Conservation (phyloP, 805 yeast genomes). For the Candida sithepensis region DNA sequence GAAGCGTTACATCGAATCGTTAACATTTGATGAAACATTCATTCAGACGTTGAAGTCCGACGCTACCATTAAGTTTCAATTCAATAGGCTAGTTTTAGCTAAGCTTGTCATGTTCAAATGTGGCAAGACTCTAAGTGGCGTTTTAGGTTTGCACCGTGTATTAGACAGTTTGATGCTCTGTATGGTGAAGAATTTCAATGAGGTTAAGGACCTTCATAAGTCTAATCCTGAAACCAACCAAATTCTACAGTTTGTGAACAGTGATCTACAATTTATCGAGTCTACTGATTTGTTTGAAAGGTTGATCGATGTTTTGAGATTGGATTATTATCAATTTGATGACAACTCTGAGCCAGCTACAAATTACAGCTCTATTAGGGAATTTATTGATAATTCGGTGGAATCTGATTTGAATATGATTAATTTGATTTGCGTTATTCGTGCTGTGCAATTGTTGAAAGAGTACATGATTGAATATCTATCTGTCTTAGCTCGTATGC, state of each 20-base stretch:
- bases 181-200: slow-evolving; percentile 15
- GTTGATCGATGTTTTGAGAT: slow-evolving; percentile 17
- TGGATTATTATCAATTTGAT: slow-evolving; percentile 3
- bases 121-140: slow-evolving; percentile 10
- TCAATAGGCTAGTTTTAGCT: slow-evolving; percentile 19
- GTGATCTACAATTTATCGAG: slow-evolving; percentile 23
- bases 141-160: slow-evolving; percentile 10
- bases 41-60: slow-evolving; percentile 10
- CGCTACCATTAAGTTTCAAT: slow-evolving; percentile 21
- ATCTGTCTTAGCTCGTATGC: slow-evolving; percentile 8
- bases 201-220: slow-evolving; percentile 6
- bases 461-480: slow-evolving; percentile 20
- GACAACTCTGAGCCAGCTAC: neutral
- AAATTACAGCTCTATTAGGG: slow-evolving; percentile 20
- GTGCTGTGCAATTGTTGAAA: slow-evolving; percentile 20
- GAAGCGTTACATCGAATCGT: slow-evolving; percentile 13
- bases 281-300: slow-evolving; percentile 20
- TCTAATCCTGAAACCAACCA: slow-evolving; percentile 13
- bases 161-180: slow-evolving; percentile 16
- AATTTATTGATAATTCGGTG: slow-evolving; percentile 23
- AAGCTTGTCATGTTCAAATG: slow-evolving; percentile 17
- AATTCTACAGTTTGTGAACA: slow-evolving; percentile 16
- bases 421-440: slow-evolving; percentile 23
- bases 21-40: slow-evolving; percentile 12
- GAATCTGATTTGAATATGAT: slow-evolving; percentile 22